phyloP scores from a whole-genome alignment of 441 rosid genomes.

The Omphalea diandra region DNA sequence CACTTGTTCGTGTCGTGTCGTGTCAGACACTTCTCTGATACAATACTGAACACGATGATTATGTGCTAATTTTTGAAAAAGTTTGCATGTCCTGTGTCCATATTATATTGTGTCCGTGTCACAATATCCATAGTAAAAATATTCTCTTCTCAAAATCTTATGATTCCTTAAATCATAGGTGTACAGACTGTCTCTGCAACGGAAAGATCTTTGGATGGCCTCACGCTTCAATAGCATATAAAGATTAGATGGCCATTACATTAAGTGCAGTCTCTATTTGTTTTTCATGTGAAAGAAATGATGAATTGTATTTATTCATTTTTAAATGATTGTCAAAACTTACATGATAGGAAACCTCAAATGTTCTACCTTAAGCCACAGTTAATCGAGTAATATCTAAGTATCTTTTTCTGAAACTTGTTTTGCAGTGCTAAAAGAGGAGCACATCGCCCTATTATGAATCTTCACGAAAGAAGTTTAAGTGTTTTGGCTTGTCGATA shows the following conservation, averaged over 20 bases:
- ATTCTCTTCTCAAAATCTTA: no score
- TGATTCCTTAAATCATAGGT: no score
- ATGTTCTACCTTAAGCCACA: background rate
- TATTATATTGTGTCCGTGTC: no score
- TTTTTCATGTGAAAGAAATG: background rate
- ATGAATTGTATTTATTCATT: background rate
- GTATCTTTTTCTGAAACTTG: constrained; percentile 14
- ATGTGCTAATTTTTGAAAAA: no score
- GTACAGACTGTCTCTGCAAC: background rate
- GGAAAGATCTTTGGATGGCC: background rate
- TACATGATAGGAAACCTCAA: background rate
- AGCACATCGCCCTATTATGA: constrained; percentile 74
- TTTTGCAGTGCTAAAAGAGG: constrained; percentile 61
- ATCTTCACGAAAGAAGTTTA: constrained; percentile 77
- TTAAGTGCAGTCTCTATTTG: background rate
- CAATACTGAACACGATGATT: no score
- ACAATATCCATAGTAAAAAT: no score
- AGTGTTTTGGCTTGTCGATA: constrained; percentile 72
- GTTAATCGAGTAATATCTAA: background rate
- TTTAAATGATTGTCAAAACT: background rate
- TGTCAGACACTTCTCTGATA: no score
- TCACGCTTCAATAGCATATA: background rate
- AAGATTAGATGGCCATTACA: background rate
- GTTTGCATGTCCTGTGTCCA: no score
- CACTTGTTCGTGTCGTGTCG: no score